phyloP scores from a whole-genome alignment of 2,329 filamentous ascomycete genomes.

The Trichoderma citrinoviride region DNA sequence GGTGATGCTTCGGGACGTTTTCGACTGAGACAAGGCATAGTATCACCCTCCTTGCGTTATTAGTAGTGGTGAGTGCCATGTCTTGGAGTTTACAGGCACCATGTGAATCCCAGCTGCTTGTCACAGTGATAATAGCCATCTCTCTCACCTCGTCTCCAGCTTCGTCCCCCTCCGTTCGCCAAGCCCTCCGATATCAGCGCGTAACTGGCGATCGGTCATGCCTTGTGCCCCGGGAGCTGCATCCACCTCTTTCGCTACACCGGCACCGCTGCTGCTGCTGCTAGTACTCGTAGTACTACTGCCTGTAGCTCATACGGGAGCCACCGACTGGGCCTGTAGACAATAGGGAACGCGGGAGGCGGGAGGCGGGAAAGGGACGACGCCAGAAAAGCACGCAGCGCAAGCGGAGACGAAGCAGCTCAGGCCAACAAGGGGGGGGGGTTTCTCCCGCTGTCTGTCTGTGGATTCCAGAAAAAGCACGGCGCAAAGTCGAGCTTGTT shows the following conservation, averaged over 20 bases:
- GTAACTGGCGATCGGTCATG: conserved; percentile 14
- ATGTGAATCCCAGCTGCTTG: not conserved
- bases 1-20: not conserved
- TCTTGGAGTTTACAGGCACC: not conserved
- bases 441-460: not conserved
- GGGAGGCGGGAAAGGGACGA: too few species aligned
- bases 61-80: too few species aligned
- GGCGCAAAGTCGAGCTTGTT: conserved; percentile 12
- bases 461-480: not conserved
- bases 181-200: conserved; percentile 8
- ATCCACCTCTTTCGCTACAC: not conserved
- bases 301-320: too few species aligned
- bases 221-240: conserved; percentile 13
- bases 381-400: too few species aligned
- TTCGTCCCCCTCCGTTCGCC: not conserved
- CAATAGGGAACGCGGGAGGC: too few species aligned
- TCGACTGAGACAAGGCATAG: conserved; percentile 10
- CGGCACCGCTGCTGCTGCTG: too few species aligned
- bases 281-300: too few species aligned
- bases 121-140: not conserved
- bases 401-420: too few species aligned
- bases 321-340: too few species aligned
- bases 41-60: too few species aligned
- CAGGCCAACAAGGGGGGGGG: too few species aligned
- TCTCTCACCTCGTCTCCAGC: not conserved